A percentile compares a stretch with the other conserved stretches of the same genome.
phyloP scores from a whole-genome alignment of 176 grass and related monocot species.

The Thalia dealbata region DNA sequence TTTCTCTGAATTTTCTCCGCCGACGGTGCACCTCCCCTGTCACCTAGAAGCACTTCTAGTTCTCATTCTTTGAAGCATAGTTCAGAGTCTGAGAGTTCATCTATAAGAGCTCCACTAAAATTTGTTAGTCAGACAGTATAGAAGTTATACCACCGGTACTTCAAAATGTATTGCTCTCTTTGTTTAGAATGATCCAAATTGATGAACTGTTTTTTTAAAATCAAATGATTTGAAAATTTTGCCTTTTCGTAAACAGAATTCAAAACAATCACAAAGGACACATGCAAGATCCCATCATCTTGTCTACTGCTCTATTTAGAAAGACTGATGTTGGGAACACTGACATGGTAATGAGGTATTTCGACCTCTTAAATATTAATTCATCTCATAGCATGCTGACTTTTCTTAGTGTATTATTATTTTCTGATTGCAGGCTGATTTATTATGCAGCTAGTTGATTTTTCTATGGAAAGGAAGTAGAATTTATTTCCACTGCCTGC shows the following conservation, averaged over 20 bases:
- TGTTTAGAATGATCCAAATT: background rate
- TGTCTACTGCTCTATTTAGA: conserved; percentile 52
- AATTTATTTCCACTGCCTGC: too few species aligned
- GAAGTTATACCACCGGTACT: conserved; percentile 77
- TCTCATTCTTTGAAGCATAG: conserved; percentile 48
- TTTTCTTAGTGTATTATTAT: background rate
- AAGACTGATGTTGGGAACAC: conserved; percentile 54
- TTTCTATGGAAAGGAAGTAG: too few species aligned
- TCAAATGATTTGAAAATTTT: background rate
- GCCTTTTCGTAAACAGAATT: conserved; percentile 38
- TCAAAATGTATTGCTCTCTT: background rate
- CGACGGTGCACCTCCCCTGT: conserved; percentile 60
- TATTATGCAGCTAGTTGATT: too few species aligned
- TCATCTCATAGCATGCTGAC: background rate
- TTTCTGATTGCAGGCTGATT: too few species aligned
- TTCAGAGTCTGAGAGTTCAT: conserved; percentile 23
- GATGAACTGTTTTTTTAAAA: too few species aligned
- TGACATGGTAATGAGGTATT: conserved; percentile 54
- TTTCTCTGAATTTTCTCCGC: conserved; percentile 42
- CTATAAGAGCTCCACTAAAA: conserved; percentile 40
- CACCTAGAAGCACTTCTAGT: conserved; percentile 37
- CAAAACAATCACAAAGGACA: conserved; percentile 76
- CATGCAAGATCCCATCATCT: conserved; percentile 81
- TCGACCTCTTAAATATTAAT: background rate
- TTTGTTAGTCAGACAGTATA: conserved; percentile 33